These are phyloP conservation scores for Yarrowia sp. DNA, from an alignment of 805 yeast genomes.

Conservation along the genomic window DNA sequence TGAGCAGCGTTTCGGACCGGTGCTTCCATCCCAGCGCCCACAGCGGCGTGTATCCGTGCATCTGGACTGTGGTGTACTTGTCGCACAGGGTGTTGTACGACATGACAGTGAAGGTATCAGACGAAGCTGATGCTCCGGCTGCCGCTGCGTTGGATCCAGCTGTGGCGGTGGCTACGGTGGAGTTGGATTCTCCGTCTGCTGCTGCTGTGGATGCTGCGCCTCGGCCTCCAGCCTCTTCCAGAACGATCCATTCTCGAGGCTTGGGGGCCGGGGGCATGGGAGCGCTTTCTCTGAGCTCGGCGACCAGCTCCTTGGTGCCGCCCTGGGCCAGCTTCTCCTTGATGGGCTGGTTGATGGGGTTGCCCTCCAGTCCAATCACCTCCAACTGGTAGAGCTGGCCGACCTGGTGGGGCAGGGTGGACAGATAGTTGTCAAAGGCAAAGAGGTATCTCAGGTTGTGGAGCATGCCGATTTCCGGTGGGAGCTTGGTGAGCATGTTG, in stretches of 20 bases:
- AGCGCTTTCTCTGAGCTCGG: constrained; percentile 80
- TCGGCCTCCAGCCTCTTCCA: constrained; percentile 57
- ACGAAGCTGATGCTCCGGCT: constrained; percentile 21
- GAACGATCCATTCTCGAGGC: constrained; percentile 82
- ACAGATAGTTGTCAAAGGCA: constrained; percentile 84
- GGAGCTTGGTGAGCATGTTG: constrained; percentile 74
- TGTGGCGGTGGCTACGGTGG: constrained; percentile 32
- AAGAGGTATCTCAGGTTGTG: constrained; percentile 81
- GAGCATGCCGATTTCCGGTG: constrained; percentile 83
- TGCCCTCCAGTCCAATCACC: constrained; percentile 92
- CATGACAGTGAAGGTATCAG: constrained; percentile 67
- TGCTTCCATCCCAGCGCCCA: constrained; percentile 97
- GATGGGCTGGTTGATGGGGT: constrained; percentile 72
- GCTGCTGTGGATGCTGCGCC: constrained; percentile 12
- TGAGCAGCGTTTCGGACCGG: constrained; percentile 76
- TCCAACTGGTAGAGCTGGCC: constrained; percentile 85
- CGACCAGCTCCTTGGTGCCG: constrained; percentile 84
- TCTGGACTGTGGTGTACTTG: constrained; percentile 88
- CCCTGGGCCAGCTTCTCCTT: constrained; percentile 74
- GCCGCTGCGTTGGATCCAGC: constrained; percentile 19
- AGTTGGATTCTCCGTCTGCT: constrained; percentile 4
- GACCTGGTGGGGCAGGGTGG: constrained; percentile 78
- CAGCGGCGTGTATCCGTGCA: constrained; percentile 93
- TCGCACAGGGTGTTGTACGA: constrained; percentile 94
- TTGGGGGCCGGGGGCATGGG: constrained; percentile 70